Base-by-base conservation (phyloP, 805 yeast genomes). In the Sungouiozyma ichnusensis region DNA sequence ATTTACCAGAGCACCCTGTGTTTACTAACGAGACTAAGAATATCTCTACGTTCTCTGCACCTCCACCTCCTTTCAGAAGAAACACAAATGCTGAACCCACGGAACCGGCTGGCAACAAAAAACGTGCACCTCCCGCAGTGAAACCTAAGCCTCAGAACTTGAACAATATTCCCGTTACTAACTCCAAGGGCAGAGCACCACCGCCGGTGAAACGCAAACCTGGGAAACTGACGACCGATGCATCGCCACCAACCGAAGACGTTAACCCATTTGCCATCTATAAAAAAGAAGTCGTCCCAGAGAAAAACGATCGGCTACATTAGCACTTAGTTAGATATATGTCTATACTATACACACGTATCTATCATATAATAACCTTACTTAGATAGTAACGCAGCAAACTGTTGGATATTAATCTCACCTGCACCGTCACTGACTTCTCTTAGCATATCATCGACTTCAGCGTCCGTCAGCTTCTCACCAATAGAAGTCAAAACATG, bases 401-500 rank as follows among this genome's bases (percentile, higher is more conserved):
- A 92, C 70, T 92, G 98, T 60, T 85, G 85, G 65, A 92, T 92
- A 63, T 92, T 94, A 59, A 92, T 92, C 68, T 86, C 95, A 46
- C 98, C 98, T 53, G 94, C 95, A 49, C 94, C 90, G 65, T 85
- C 86, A 48, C 90, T 79, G 43, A 97, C 97, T 64, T 92, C 98
- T 60, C 82, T 79, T 60, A 92, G 77, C 97, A 92, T 92, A 66
- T 87, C 95, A 57, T 86, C 94, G 41, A 94, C 97, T 66, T 92
- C 98, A 42, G 90, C 94, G 55, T 92, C 98, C 16, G 95, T 80
- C 55, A 92, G 76, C 64, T 85, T 87, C 68, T 92, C 98, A 58
- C 98, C 98, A 62, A 92, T 92, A 7, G 97, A 85, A 38, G 97
- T 92, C 66, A 92, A 79, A 37, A 92, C 97, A 63, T 90, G 96